Base-by-base conservation (phyloP, 768 basidiomycete species). In the Hortiboletus flavorubellus region DNA sequence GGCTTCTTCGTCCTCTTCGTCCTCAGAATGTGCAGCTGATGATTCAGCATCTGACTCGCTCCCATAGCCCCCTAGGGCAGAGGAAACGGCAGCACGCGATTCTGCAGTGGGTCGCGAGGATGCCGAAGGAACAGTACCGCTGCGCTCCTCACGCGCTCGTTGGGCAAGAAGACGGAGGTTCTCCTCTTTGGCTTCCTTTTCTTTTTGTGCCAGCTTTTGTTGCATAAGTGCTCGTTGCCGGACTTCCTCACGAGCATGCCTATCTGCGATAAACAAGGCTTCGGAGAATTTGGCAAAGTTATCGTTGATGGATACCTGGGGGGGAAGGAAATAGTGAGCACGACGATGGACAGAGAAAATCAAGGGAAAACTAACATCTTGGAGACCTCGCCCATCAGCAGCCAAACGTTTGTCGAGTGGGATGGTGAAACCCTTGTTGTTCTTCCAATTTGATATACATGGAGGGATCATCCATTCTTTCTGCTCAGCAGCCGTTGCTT, bases 401-500 rank as follows among this genome's bases (percentile, higher is more conserved):
- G 97, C 97, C 50, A 99, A 77, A 59, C 96, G 91, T 76, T 99
- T 98, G 69, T 98, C 97, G 34, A 98, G 80, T 37, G 97, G 96
- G 65, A 98, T 98, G 2, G 97, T 98, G 71, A 95, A 99, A 81
- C 97, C 97, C 75, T 98, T 99, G 85, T 98, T 98, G 78, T 99
- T 99, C 78, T 99, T 99, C 97, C 97, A 99, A 74, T 99, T 99
- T 29, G 93, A 96, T 56, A 99, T 98, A 71, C 96, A 98, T 16
- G 97, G 97, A 16, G 97, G 97, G 54, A 99, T 98, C 94, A 98
- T 97, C 97, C 97, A 98, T 66, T 98, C 97, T 75, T 98, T 99
- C 75, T 98, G 96, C 68, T 99, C 97, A 52, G 93, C 91, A 8
- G 91, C 90, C 0, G 96, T 96, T 4, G 94, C 95, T 66, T 97